phyloP scores from a whole-genome alignment of 352 stramenopile genomes.

The Globisporangium canariense region DNA sequence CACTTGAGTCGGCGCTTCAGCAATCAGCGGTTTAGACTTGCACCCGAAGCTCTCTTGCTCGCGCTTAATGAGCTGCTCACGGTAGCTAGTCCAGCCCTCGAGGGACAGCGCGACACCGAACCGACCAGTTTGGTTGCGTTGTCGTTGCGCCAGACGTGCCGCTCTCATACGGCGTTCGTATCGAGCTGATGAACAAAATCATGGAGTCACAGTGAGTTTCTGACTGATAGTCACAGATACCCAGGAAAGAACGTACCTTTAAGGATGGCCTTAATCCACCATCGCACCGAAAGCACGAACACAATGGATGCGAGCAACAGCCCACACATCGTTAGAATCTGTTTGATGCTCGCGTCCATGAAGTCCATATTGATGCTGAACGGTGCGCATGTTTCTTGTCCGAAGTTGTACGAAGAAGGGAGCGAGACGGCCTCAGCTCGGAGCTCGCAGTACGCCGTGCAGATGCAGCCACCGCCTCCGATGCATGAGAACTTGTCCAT shows the following conservation, averaged over 20 bases:
- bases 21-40: neutral
- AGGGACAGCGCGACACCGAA: slow-evolving; percentile 33
- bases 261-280: neutral
- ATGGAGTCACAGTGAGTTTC: neutral
- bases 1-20: neutral
- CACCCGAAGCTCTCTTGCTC: slow-evolving; percentile 23
- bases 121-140: slow-evolving; percentile 17
- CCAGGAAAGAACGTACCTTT: neutral
- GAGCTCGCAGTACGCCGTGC: slow-evolving; percentile 31
- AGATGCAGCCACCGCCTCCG: slow-evolving; percentile 37
- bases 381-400: neutral
- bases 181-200: neutral
- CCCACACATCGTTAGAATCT: neutral
- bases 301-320: neutral
- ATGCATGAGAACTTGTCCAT: slow-evolving; percentile 23
- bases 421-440: neutral
- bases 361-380: too few species aligned
- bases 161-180: neutral
- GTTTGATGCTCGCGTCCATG: too few species aligned
- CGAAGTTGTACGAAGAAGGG: neutral
- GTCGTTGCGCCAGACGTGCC: slow-evolving; percentile 7
- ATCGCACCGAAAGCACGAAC: neutral
- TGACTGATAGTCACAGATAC: neutral
- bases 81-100: slow-evolving; percentile 45
- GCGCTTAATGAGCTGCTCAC: slow-evolving; percentile 45